Evolutionary conservation across 1,139 yeast genomes (phyloP).

Genomic region (Yarrowia galli): DNA sequence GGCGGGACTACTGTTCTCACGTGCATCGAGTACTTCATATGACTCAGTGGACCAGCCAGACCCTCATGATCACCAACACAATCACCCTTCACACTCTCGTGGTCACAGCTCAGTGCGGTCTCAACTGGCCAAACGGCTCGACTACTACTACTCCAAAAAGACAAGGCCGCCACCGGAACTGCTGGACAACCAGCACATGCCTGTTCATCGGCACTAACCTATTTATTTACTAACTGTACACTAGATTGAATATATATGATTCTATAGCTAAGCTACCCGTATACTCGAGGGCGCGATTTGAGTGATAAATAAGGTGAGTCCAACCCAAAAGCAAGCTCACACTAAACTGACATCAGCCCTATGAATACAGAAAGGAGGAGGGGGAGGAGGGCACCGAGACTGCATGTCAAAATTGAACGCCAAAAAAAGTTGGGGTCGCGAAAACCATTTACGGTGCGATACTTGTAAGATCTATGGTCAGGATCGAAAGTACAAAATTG

Average conservation of each 20-base stretch:
- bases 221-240: slow-evolving; percentile 38
- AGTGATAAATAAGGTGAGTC: not conserved
- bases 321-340: not conserved
- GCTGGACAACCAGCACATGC: slow-evolving; percentile 29
- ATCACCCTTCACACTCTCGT: not conserved
- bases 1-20: slow-evolving; percentile 22
- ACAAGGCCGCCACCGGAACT: slow-evolving; percentile 28
- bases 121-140: slow-evolving; percentile 15
- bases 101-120: slow-evolving; percentile 22
- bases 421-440: not conserved
- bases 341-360: not conserved
- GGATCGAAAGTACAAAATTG: too few relatives aligned
- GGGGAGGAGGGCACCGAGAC: not conserved
- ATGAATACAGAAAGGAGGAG: too few relatives aligned
- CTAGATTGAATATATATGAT: slow-evolving; percentile 16
- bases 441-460: not conserved
- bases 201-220: slow-evolving; percentile 30
- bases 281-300: not conserved
- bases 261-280: too few relatives aligned
- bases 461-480: too few relatives aligned
- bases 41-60: slow-evolving; percentile 18
- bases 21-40: slow-evolving; percentile 25
- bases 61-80: not conserved
- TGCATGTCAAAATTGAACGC: not conserved
- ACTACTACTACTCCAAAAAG: slow-evolving; percentile 34